Base-by-base conservation (phyloP, 192 early-diverging fungal genomes). In the Backusella morwellensis region DNA sequence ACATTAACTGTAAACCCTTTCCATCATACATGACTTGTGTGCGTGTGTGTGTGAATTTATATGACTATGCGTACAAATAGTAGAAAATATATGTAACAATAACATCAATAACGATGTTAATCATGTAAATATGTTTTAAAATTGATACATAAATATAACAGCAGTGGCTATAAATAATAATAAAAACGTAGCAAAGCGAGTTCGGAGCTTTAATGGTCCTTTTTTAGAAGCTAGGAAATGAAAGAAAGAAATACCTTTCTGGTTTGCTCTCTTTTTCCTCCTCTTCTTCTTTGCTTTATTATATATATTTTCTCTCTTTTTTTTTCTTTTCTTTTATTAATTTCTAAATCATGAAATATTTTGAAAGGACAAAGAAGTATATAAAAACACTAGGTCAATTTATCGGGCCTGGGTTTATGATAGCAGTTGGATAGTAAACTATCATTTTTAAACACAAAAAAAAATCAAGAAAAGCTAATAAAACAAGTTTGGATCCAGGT, bases 401-500 rank as follows among this genome's bases (percentile, higher is more conserved):
- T 47, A 77, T 81, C 41, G 80, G 80, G 5, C 80, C 80, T 19
- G 80, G 80, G 4, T 81, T 81, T 59, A 77, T 81, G 59, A 63
- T 81, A 29, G 80, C 80, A 12, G 80, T 81, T 47, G 80, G 80
- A 14, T 81, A 81, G 72, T 77, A 77, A 42, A 68, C 29, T 54
- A 32, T 23, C 14, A 17, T 3, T 40, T 40, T 40, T 40, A 38
- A 21, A n/a, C 41, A 69, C n/a, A 23, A 75, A n/a, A 14, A 40
- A 40, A 47, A 34, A n/a, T 26, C 29, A 23, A 40, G 11, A 50
- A 19, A 34, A 35, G 12, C 8, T 69, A 15, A 56, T 67, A 8
- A 15, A 21, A 15, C 29, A 34, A 79, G 78, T 47, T n/a, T 91
- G 78, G 94, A 96, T 85, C 94, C 94, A 41, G 94, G 94, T 50